Evolutionary conservation across 225 moss, liverwort and hornwort species (phyloP), one percentile per base, ranked within the genome.

Genomic region (Asterella californica): DNA sequence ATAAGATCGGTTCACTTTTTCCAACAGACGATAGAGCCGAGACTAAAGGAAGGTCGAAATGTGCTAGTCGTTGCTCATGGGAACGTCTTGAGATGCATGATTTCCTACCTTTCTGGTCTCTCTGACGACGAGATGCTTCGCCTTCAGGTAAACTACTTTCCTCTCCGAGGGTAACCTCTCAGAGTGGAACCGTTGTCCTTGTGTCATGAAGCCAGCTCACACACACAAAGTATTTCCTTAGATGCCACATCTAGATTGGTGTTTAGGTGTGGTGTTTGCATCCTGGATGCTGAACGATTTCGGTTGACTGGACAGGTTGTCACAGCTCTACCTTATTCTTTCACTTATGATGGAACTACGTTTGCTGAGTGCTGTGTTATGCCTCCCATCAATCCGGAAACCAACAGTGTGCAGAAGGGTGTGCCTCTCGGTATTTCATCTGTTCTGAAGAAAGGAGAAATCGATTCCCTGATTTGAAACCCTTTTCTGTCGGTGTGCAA

Each of bases 41-140:
- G 92, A 72, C 81, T 94, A 74, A 90, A 96, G 83, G 94, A 96
- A 85, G 94, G 96, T 42, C 86, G 90, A 82, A 94, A 90, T 66
- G 92, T 92, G 18, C 85, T 94, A 50, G 87, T 96, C 63, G 96
- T 94, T 75, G 96, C 92, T 9, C 96, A 96, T 84, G 96, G 96
- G 79, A 96, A 96, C 85, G 92, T 96, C 42, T 76, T 96, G 78
- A 89, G 96, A 32, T 96, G 94, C 65, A 89, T 96, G 81, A 94
- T 94, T 63, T 84, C 96, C 57, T 88, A 94, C 79, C 91, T 96
- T 79, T 92, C 90, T 34, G 94, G 92, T 72, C 91, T 91, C 47
- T 84, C 94, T 65, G 91, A 89, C 72, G 85, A 83, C 47, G 96
- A 96, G 83, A 96, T 94, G 96, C 94, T 96, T 83, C 91, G 81